Percentiles rank a stretch among this genome's conserved stretches.
Conservation (phyloP, 192 early-diverging fungal species). For the Mycoemilia scoparia region DNA sequence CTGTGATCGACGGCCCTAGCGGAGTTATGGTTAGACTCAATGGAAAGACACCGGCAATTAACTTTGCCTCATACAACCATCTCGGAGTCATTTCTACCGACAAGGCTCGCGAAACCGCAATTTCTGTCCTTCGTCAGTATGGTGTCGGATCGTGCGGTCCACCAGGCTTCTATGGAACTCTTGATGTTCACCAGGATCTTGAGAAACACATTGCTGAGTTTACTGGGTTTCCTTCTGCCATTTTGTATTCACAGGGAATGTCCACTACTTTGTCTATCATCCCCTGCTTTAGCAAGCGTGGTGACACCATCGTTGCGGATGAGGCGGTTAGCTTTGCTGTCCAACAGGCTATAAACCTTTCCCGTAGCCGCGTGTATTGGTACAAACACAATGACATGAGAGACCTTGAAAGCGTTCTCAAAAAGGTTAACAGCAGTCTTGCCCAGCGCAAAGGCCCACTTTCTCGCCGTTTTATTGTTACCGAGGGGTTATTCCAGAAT, state of each 20-base stretch:
- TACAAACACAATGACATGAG: constrained; percentile 96
- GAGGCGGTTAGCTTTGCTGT: constrained; percentile 74
- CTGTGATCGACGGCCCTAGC: constrained; percentile 45
- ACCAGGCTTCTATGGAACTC: constrained; percentile 86
- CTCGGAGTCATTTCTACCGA: constrained; percentile 62
- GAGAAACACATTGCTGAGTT: constrained; percentile 74
- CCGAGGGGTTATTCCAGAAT: constrained; percentile 80
- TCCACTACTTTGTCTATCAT: constrained; percentile 82
- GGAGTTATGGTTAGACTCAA: constrained; percentile 24
- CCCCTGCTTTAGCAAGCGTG: constrained; percentile 90
- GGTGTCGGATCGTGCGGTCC: constrained; percentile 94
- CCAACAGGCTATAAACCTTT: constrained; percentile 76
- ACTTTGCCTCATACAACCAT: constrained; percentile 79
- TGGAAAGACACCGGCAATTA: constrained; percentile 29
- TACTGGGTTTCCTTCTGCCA: constrained; percentile 64
- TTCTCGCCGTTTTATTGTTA: constrained; percentile 83
- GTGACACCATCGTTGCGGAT: constrained; percentile 89
- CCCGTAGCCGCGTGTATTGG: constrained; percentile 74
- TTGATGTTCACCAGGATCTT: constrained; percentile 89
- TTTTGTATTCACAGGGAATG: constrained; percentile 91
- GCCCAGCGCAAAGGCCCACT: constrained; percentile 46
- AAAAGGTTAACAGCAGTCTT: constrained; percentile 52
- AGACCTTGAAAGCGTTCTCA: constrained; percentile 73
- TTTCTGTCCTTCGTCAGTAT: constrained; percentile 72
- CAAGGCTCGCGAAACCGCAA: constrained; percentile 59